Evolutionary conservation across 73 alveolate species (phyloP).

Genomic region (Symbiodinium natans): DNA sequence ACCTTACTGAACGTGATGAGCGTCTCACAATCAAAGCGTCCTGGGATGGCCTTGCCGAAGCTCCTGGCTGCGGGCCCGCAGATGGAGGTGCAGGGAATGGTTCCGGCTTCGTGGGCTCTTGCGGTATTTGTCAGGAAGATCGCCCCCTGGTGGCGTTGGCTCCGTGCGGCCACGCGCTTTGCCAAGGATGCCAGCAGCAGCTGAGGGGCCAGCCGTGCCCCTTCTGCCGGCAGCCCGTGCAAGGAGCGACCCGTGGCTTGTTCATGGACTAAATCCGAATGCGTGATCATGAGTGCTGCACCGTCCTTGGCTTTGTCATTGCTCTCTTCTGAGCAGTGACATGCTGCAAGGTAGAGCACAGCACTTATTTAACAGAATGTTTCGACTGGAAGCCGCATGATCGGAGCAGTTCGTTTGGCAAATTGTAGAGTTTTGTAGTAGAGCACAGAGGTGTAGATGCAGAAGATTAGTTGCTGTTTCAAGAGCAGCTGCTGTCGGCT

Average conservation of each 20-base stretch:
- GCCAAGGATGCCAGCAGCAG: neutral
- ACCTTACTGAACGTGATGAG: too few species aligned
- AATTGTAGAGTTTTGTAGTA: too few species aligned
- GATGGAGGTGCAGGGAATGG: neutral
- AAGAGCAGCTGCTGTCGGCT: neutral
- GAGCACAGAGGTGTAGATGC: too few species aligned
- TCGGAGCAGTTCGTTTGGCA: too few species aligned
- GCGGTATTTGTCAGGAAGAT: neutral
- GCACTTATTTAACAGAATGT: too few species aligned
- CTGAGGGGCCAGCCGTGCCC: neutral
- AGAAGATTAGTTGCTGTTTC: too few species aligned
- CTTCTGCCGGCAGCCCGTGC: neutral
- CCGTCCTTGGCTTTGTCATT: neutral
- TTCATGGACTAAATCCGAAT: neutral
- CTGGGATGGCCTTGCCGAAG: neutral
- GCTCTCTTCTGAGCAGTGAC: too few species aligned
- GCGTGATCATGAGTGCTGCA: neutral
- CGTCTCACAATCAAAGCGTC: neutral
- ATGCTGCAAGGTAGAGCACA: too few species aligned
- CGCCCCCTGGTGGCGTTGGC: constrained; percentile 2
- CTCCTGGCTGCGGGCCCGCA: neutral
- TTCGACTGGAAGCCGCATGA: too few species aligned
- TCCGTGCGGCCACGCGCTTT: neutral
- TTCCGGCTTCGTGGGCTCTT: neutral
- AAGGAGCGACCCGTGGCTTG: neutral